phyloP scores from a whole-genome alignment of 306 rosid species.

The Quercus glauca region DNA sequence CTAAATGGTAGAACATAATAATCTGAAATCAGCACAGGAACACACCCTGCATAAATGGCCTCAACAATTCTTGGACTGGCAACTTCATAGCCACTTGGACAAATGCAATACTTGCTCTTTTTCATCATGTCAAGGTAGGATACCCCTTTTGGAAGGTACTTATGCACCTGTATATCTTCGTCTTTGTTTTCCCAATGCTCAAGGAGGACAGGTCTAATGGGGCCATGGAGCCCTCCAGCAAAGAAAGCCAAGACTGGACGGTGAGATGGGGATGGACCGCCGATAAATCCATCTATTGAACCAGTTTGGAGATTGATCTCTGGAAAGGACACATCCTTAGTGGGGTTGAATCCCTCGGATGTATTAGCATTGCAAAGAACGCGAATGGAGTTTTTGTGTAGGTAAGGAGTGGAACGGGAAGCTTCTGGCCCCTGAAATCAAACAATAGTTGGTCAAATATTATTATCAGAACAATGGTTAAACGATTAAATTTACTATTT shows the following conservation, averaged over 20 bases:
- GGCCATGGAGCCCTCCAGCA: slow-evolving; percentile 88
- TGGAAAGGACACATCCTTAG: slow-evolving; percentile 81
- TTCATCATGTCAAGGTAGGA: slow-evolving; percentile 71
- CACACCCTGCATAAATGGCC: slow-evolving; percentile 89
- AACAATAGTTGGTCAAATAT: neutral
- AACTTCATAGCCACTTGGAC: slow-evolving; percentile 93
- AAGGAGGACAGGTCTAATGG: slow-evolving; percentile 59
- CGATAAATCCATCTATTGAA: slow-evolving; percentile 40
- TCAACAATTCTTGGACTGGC: slow-evolving; percentile 89
- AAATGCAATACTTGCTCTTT: slow-evolving; percentile 74
- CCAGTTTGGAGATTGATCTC: slow-evolving; percentile 79
- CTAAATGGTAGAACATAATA: slow-evolving; percentile 80
- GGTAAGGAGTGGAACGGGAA: slow-evolving; percentile 45
- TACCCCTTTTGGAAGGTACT: slow-evolving; percentile 69
- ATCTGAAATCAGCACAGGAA: slow-evolving; percentile 79
- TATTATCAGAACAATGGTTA: neutral
- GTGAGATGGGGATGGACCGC: slow-evolving; percentile 69
- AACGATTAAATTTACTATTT: no score
- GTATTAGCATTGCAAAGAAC: slow-evolving; percentile 88
- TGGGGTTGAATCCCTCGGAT: slow-evolving; percentile 72
- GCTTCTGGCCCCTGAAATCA: slow-evolving; percentile 64
- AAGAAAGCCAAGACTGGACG: slow-evolving; percentile 67
- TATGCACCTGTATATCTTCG: slow-evolving; percentile 51
- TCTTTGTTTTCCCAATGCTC: slow-evolving; percentile 86
- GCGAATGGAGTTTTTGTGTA: slow-evolving; percentile 60